phyloP scores from a whole-genome alignment of 2,329 filamentous ascomycete species.

The Furcasterigmium sp. region DNA sequence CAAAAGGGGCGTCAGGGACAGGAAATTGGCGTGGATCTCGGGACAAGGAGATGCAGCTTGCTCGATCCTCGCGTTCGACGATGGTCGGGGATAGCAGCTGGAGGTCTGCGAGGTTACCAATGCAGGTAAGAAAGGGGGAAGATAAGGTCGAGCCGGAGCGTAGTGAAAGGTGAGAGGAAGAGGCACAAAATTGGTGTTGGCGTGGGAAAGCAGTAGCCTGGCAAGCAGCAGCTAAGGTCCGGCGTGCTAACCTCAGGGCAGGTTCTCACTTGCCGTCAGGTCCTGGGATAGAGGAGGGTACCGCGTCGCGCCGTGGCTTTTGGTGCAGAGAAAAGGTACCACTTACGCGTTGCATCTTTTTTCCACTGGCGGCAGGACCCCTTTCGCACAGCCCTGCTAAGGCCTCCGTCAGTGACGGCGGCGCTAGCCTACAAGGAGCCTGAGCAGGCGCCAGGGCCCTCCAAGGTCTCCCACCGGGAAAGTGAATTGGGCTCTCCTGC shows the following conservation, averaged over 20 bases:
- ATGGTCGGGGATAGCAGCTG: neutral
- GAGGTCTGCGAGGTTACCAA: too few relatives aligned
- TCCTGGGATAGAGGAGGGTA: too few relatives aligned
- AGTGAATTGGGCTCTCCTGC: too few relatives aligned
- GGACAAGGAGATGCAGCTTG: neutral
- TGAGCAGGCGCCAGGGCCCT: too few relatives aligned
- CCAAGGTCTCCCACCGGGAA: too few relatives aligned
- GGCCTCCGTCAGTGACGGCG: too few relatives aligned
- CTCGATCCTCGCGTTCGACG: neutral
- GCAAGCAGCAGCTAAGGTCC: neutral
- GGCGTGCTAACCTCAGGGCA: neutral
- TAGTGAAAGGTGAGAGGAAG: neutral
- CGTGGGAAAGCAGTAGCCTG: slow-evolving; percentile 1
- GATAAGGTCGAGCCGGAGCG: neutral
- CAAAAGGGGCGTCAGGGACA: too few relatives aligned
- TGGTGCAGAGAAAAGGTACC: neutral
- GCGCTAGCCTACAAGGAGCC: too few relatives aligned
- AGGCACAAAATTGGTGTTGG: slow-evolving; percentile 1
- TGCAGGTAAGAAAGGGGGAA: neutral
- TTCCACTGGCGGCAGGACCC: too few relatives aligned
- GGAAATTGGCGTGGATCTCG: too few relatives aligned
- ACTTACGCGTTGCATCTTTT: neutral
- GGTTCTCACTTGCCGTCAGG: neutral
- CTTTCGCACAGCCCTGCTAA: too few relatives aligned
- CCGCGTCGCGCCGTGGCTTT: neutral